Evolutionary conservation across 768 basidiomycete genomes (phyloP).

Genomic region (Cantharellus cinnabarinus): DNA sequence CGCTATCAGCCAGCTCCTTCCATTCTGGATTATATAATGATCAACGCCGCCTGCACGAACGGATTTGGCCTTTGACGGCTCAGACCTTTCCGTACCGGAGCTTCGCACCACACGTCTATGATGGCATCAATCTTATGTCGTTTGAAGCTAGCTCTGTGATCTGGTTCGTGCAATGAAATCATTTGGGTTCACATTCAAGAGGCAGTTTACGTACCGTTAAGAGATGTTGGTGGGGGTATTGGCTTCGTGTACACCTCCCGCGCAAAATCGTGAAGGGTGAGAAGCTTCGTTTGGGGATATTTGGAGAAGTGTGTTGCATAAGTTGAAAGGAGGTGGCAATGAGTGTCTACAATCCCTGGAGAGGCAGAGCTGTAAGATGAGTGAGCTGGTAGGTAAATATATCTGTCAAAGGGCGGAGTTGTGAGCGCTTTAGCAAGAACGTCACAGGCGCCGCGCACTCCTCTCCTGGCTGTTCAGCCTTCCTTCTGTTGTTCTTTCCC

Average conservation of each 20-base stretch:
- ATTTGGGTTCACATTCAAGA: background rate
- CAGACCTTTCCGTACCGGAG: slow-evolving; percentile 28
- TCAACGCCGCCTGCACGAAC: background rate
- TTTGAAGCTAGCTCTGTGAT: background rate
- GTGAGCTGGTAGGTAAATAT: slow-evolving; percentile 1
- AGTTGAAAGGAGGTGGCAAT: slow-evolving; percentile 66
- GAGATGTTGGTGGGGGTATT: background rate
- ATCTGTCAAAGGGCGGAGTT: background rate
- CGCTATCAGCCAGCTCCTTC: slow-evolving; percentile 57
- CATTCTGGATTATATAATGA: slow-evolving; percentile 19
- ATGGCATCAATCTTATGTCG: slow-evolving; percentile 36
- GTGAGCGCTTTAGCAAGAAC: no score
- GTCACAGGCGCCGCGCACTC: no score
- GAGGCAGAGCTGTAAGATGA: background rate
- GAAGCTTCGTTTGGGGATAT: slow-evolving; percentile 33
- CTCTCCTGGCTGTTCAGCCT: no score
- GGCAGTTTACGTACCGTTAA: no score
- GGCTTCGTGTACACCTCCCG: slow-evolving; percentile 28
- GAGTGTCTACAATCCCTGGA: slow-evolving; percentile 51
- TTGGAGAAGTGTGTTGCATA: slow-evolving; percentile 38
- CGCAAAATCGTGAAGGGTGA: slow-evolving; percentile 50
- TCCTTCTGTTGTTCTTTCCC: background rate
- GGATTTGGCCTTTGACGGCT: background rate
- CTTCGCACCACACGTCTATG: slow-evolving; percentile 82
- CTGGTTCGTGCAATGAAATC: background rate